phyloP scores from a whole-genome alignment of 2,329 filamentous ascomycete species.

The Epichloe bromicola region DNA sequence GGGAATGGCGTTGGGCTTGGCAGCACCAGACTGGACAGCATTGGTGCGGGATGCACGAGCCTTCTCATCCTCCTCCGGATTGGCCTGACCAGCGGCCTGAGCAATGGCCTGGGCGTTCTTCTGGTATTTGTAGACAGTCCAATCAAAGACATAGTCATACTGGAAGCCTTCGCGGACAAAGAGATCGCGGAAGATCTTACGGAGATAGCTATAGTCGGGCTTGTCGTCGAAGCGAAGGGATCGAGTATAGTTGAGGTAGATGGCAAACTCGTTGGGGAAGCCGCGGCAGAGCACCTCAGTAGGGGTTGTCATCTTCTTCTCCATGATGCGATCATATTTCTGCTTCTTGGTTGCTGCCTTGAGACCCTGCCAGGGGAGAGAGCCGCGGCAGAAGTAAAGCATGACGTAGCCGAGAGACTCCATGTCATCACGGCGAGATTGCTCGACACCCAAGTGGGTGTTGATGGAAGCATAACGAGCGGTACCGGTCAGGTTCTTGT shows the following conservation, averaged over 20 bases:
- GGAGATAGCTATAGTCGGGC: constrained; percentile 98
- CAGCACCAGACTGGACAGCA: constrained; percentile 48
- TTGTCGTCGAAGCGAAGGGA: constrained; percentile 99
- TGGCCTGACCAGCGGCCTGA: constrained; percentile 55
- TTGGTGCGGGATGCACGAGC: constrained; percentile 53
- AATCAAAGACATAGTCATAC: constrained; percentile 99
- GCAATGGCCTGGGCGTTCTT: constrained; percentile 93
- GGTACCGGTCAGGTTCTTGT: constrained; percentile 99
- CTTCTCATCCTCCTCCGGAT: constrained; percentile 67
- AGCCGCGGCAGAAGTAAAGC: constrained; percentile 99
- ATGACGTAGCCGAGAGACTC: constrained; percentile 98
- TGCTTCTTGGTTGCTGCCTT: constrained; percentile 99
- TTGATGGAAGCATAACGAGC: constrained; percentile 98
- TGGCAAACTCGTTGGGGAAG: constrained; percentile 98
- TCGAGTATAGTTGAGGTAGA: constrained; percentile 98
- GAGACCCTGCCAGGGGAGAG: constrained; percentile 93
- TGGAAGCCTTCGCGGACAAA: constrained; percentile 99
- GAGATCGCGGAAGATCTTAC: constrained; percentile 99
- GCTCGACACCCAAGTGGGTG: constrained; percentile 95
- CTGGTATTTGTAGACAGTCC: constrained; percentile 99
- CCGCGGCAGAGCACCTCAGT: constrained; percentile 97
- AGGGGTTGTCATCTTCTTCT: constrained; percentile 99
- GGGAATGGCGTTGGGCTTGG: constrained; percentile 61
- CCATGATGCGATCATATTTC: constrained; percentile 99
- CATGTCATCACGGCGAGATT: constrained; percentile 99